Base-by-base conservation (phyloP, 768 basidiomycete species). In the Panus rudis region DNA sequence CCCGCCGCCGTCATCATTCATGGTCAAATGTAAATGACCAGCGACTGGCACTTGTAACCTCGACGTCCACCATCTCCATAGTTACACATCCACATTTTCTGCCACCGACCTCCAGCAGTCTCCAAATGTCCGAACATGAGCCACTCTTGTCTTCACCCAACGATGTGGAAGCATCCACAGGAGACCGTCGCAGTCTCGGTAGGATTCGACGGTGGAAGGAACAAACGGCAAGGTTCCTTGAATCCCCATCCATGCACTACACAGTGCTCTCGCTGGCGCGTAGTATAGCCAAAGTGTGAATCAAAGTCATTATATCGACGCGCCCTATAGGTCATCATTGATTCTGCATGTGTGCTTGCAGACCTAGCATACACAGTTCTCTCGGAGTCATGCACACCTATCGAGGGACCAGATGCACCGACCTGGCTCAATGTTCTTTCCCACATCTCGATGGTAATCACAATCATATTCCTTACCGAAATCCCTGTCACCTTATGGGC, bases 351-450 rank as follows among this genome's bases (percentile, higher is more conserved):
- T 54, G 84, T 88, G n/a, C 71, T 90, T 25, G 67, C 72, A 20
- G 86, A 90, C 60, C 70, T 91, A 5, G 69, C 65, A 13, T 86
- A 81, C 54, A 77, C 75, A 17, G 76, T 89, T 46, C 72, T 90
- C 23, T 69, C 69, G 21, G 63, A 73, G 14, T 56, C 55, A 13
- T 87, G 85, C 54, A 58, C 60, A 7, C 64, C 69, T 3, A 46
- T 59, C 5, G 63, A 62, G 51, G 63, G 49, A 40, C 63, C 69
- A 21, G 72, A 74, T 12, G 54, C 57, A 14, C 82, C 82, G 1
- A 28, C 54, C 17, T 88, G 82, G 83, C 71, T 90, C 10, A 71
- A 77, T 47, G 60, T 79, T 23, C 63, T 87, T 25, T 63, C 79
- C 6, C 67, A 73, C 42, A 61, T 83, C 41, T 89, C 86, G 4